phyloP scores from a whole-genome alignment of 495 filamentous ascomycete genomes.

The Clavariopsis aquatica region DNA sequence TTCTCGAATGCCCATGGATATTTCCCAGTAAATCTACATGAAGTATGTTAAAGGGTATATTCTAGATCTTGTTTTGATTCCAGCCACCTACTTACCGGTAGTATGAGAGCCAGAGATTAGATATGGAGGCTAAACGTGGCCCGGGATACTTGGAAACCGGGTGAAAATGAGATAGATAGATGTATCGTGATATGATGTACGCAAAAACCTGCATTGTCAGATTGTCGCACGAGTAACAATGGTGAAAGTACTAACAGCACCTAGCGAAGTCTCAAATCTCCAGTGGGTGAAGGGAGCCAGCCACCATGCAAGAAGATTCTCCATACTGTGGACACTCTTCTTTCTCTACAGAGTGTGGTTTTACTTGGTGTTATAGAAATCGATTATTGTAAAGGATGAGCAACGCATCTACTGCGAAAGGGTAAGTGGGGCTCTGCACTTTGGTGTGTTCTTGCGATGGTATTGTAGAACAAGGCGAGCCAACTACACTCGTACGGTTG shows the following conservation, averaged over 20 bases:
- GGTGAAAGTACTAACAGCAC: constrained; percentile 5
- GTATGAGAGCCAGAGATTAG: constrained; percentile 9
- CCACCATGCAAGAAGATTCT: constrained; percentile 4
- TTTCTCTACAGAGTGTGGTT: neutral
- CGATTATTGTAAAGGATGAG: neutral
- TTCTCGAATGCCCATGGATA: constrained; percentile 2
- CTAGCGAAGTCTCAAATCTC: constrained; percentile 3
- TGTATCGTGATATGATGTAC: constrained; percentile 8
- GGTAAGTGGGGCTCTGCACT: neutral
- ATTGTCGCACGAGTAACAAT: neutral
- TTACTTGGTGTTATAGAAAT: neutral
- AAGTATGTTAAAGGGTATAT: neutral
- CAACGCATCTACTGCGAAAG: neutral
- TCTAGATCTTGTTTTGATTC: neutral
- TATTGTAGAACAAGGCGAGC: too few relatives aligned
- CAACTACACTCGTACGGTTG: too few relatives aligned
- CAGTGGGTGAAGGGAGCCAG: constrained; percentile 1
- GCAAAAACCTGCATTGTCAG: constrained; percentile 1
- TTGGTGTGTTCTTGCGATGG: too few relatives aligned
- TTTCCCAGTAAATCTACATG: constrained; percentile 5
- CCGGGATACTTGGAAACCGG: constrained; percentile 7
- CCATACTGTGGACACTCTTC: neutral
- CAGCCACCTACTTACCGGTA: neutral
- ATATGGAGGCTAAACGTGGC: constrained; percentile 1
- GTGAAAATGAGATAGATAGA: neutral